Base-by-base conservation (phyloP, 345 rosid species). In the Populus alba region DNA sequence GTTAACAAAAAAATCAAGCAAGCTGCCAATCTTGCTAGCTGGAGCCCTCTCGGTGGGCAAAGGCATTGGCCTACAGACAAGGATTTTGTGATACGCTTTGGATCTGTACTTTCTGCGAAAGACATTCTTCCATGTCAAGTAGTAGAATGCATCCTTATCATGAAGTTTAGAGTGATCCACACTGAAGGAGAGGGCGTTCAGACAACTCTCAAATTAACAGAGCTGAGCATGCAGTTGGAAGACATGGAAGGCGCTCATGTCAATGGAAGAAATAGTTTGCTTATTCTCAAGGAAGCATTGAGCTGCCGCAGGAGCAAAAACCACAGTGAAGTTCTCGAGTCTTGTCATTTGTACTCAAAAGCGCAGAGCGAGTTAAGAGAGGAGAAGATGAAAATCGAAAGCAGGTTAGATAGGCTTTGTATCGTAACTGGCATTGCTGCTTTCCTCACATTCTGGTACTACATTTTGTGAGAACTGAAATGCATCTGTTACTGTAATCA, bases 1-100 rank as follows among this genome's bases (percentile, higher is more conserved):
- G 96, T 91, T 35, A 91, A 91, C 85, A 82, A 78, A 78, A 91
- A 87, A 79, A 71, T 81, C 38, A 89, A 90, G 80, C 91, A 87
- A 79, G 93, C 93, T 39, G 96, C 89, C 25, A 91, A 91, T 81
- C 86, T 91, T 45, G 84, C 93, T 6, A 91, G 96, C 87, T 91
- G 93, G 96, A 87, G 91, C 62, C 88, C 96, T 61, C 93, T 91
- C 29, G 90, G 92, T 7, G 96, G 96, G 66, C 96, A 91, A 72
- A 88, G 96, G 81, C 96, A 90, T 78, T 91, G 93, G 93, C 96
- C 96, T 0, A 91, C 96, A 2, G 93, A 90, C 80, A 90, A 86
- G 83, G 96, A 91, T 82, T 91, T 91, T 45, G 87, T 91, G n/a
- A 83, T 90, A 33, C 87, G 92, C 38, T 91, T 90, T 70, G 96